Conservation (phyloP, 2,329 filamentous ascomycete genomes). For the Neonectria magnoliae region DNA sequence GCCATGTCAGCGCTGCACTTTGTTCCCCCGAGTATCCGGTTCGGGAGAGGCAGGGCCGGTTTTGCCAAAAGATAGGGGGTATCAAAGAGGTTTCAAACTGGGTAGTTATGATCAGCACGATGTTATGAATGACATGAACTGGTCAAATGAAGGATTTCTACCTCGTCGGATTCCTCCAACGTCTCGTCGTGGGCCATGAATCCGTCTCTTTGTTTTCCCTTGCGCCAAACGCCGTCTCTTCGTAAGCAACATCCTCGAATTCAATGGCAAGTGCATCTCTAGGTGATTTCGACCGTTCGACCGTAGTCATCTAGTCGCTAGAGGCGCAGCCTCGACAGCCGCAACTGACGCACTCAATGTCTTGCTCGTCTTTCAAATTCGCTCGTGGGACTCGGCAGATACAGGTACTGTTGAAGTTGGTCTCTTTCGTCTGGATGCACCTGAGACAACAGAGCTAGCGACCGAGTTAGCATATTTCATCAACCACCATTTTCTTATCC, state of each 20-base stretch:
- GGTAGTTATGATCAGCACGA: constrained; percentile 47
- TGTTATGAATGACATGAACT: constrained; percentile 42
- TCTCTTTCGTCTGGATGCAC: constrained; percentile 99
- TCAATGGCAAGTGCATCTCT: not conserved
- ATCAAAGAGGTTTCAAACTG: constrained; percentile 34
- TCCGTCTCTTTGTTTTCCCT: constrained; percentile 24
- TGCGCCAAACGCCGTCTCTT: constrained; percentile 40
- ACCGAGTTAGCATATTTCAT: constrained; percentile 36
- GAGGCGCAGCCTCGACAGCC: constrained; percentile 92
- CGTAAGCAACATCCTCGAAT: constrained; percentile 1
- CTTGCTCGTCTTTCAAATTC: constrained; percentile 88
- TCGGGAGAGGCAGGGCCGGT: constrained; percentile 67
- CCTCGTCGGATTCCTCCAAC: constrained; percentile 42
- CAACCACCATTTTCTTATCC: not conserved
- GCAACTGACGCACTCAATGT: constrained; percentile 93
- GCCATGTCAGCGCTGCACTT: constrained; percentile 79
- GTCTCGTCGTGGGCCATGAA: constrained; percentile 20
- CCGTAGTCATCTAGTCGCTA: constrained; percentile 68
- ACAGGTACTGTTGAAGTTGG: constrained; percentile 97
- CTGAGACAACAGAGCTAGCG: constrained; percentile 86
- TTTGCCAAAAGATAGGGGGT: constrained; percentile 58
- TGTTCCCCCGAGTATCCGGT: constrained; percentile 73
- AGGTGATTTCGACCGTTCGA: not conserved
- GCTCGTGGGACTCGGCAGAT: constrained; percentile 94
- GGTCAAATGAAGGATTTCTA: constrained; percentile 50